Evolutionary conservation across 768 basidiomycete genomes (phyloP).

Genomic region (Trametopsis cervina): DNA sequence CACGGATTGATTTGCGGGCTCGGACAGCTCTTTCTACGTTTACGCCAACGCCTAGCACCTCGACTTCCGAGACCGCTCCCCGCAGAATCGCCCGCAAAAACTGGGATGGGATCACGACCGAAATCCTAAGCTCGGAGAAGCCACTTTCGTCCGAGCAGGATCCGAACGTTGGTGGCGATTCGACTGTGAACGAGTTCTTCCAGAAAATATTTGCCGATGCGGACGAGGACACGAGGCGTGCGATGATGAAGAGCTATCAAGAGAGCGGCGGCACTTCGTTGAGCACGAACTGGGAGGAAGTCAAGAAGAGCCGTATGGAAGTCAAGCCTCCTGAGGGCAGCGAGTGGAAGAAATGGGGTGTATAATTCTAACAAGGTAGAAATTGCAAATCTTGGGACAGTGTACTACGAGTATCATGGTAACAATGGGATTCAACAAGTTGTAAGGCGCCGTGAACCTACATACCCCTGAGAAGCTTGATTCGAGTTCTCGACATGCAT

Average conservation of each 20-base stretch:
- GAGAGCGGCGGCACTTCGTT: constrained; percentile 95
- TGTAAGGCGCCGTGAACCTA: no score
- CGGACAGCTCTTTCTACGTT: constrained; percentile 11
- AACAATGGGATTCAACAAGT: no score
- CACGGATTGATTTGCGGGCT: background rate
- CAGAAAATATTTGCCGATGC: constrained; percentile 87
- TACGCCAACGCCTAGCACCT: constrained; percentile 29
- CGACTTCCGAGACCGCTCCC: constrained; percentile 23
- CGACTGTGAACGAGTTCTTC: constrained; percentile 82
- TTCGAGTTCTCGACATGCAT: no score
- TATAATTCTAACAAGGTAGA: no score
- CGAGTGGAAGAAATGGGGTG: constrained; percentile 83
- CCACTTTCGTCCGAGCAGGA: constrained; percentile 66
- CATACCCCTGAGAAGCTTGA: no score
- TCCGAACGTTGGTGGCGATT: constrained; percentile 87
- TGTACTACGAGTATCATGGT: no score
- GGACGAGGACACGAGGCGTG: constrained; percentile 84
- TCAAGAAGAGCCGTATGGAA: constrained; percentile 59
- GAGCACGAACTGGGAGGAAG: constrained; percentile 94
- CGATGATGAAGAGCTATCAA: constrained; percentile 97
- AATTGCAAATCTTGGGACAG: no score
- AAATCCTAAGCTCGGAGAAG: constrained; percentile 62
- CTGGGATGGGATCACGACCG: constrained; percentile 80
- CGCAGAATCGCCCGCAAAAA: constrained; percentile 53
- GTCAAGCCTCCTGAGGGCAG: constrained; percentile 81